Evolutionary conservation across 2,329 filamentous ascomycete genomes (phyloP), one percentile per base, ranked within the genome.

Genomic region (Epichloe aotearoae): DNA sequence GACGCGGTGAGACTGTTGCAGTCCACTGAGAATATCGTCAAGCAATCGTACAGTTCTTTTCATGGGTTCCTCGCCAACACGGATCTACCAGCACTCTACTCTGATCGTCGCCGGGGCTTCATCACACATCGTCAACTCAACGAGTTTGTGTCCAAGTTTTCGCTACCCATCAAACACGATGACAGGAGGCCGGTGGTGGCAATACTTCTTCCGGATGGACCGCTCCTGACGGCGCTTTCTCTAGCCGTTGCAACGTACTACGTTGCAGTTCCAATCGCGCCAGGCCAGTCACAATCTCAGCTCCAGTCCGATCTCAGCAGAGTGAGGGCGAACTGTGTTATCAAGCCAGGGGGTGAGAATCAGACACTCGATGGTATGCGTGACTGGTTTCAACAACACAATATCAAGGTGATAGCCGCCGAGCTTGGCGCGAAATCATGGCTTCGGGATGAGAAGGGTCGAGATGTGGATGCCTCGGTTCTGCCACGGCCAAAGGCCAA

Each of bases 191-290:
- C 41, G 3, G 46, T 40, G 4, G 51, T 56, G 47, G 36, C 55
- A 8, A 52, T 58, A 39, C 47, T 55, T 12, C 37, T 58, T 1
- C 55, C 56, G 1, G 56, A 56, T 30, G 54, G 55, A 7, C 55
- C 56, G 4, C 47, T 58, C 6, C 45, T 57, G 19, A 54, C 55
- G 10, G 55, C 56, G 7, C 50, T 56, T 12, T 57, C 52, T n/a
- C 23, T 58, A 6, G 56, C 56, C 26, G 56, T 57, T 3, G 51
- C 54, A 0, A 48, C 52, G 17, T 55, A 55, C 45, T 57, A 58
- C 46, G 48, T 49, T 17, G 55, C 54, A 10, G 54, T 56, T 3
- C 56, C 55, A 1, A 52, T 57, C 26, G 53, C 56, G 38, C 53
- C 53, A 6, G 50, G 53, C 4, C 50, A 53, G 2, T 51, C 54